Base-by-base conservation (phyloP, 176 grass and related monocot genomes). In the Coix lacrymajobi region DNA sequence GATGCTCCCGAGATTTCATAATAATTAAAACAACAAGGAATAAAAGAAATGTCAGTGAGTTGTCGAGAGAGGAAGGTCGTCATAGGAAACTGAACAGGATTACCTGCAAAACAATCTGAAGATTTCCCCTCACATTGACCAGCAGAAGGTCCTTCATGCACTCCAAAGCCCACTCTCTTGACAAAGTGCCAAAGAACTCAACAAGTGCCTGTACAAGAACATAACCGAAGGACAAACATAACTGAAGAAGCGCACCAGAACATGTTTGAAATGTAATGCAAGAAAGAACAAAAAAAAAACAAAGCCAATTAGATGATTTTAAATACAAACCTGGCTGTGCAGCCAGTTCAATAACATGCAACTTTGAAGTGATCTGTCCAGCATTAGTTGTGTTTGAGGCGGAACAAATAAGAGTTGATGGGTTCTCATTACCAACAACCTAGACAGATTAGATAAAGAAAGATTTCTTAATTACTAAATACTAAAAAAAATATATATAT, bases 101-200 rank as follows among this genome's bases (percentile, higher is more conserved):
- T 92, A 93, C 96, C 96, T 6, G 92, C 67, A 98, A 90, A 88
- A 98, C 89, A 72, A 98, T 95, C 70, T 98, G 96, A 84, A 98
- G 91, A 86, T 95, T 98, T 69, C 91, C 96, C 86, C 92, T 92
- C 48, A 92, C 80, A 83, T 98, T 95, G 46, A 93, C 96, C 12
- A 95, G 61, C 17, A 98, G 88, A 87, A 98, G 92, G 56, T 98
- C 96, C 69, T 95, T 98, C 96, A 98, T 95, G 87, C 96, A 98
- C 81, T 95, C 96, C 62, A 98, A 69, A 67, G 92, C 96, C 96
- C 96, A 98, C 79, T 95, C 96, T 75, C 41, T 93, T 36, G 96
- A 93, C 82, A 95, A 79, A 25, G 96, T 98, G 48, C 92, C 92
- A 83, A 98, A 98, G 79, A 98, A 98, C 87, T 98, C 96, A 32